phyloP scores from a whole-genome alignment of 2,329 filamentous ascomycete species.

The Alternaria panax region DNA sequence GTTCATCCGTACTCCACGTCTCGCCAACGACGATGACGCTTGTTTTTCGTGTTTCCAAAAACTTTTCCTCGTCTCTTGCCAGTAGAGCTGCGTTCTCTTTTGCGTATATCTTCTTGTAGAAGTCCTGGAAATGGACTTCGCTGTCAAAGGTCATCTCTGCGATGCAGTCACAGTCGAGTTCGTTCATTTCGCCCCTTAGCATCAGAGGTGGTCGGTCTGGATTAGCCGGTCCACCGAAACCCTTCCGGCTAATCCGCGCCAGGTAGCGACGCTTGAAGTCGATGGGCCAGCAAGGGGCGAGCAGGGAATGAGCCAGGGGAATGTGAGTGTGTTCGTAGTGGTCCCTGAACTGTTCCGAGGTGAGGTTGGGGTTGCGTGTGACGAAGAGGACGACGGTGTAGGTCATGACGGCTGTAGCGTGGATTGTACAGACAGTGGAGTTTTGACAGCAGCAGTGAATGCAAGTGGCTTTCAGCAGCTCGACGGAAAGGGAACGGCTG shows the following conservation, averaged over 20 bases:
- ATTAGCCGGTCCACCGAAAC: slow-evolving; percentile 37
- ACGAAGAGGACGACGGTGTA: slow-evolving; percentile 39
- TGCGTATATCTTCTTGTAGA: slow-evolving; percentile 36
- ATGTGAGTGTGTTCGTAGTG: slow-evolving; percentile 40
- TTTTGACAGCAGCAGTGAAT: slow-evolving; percentile 17
- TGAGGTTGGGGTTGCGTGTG: slow-evolving; percentile 30
- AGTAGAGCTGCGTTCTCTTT: slow-evolving; percentile 30
- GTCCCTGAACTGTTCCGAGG: slow-evolving; percentile 36
- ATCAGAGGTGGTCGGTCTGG: slow-evolving; percentile 30
- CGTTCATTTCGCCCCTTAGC: slow-evolving; percentile 31
- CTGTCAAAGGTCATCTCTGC: slow-evolving; percentile 33
- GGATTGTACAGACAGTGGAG: not conserved
- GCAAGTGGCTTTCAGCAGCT: slow-evolving; percentile 18
- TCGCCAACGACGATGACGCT: slow-evolving; percentile 39
- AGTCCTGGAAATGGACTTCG: slow-evolving; percentile 34
- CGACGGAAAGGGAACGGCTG: slow-evolving; percentile 9
- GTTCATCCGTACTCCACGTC: slow-evolving; percentile 25
- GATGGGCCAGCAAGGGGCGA: slow-evolving; percentile 28
- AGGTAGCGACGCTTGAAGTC: slow-evolving; percentile 37
- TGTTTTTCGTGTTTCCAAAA: slow-evolving; percentile 30
- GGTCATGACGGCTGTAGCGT: slow-evolving; percentile 23
- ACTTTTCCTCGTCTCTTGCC: slow-evolving; percentile 34
- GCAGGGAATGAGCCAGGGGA: slow-evolving; percentile 32
- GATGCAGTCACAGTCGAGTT: slow-evolving; percentile 39
- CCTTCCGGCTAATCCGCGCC: slow-evolving; percentile 33